Evolutionary conservation across 2,329 filamentous ascomycete species (phyloP).

Genomic region (Curvularia sp.): DNA sequence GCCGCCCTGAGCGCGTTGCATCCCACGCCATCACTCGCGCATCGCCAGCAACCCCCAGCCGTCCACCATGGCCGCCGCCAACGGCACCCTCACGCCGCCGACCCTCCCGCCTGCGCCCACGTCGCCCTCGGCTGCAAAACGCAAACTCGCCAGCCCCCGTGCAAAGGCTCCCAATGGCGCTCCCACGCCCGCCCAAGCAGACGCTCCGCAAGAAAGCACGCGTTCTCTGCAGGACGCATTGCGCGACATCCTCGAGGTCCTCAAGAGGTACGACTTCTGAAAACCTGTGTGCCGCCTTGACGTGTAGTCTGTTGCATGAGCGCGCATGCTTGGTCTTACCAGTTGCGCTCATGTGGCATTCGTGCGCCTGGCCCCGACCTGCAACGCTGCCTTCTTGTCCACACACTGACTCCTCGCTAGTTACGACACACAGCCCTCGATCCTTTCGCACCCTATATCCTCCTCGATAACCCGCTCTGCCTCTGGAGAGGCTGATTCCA

Average conservation of each 20-base stretch:
- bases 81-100: slow-evolving; percentile 47
- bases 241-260: slow-evolving; percentile 51
- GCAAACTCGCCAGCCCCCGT: slow-evolving; percentile 53
- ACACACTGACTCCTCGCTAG: slow-evolving; percentile 33
- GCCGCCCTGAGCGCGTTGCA: slow-evolving; percentile 46
- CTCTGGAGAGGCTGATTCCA: slow-evolving; percentile 52
- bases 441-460: slow-evolving; percentile 51
- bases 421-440: slow-evolving; percentile 56
- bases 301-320: not conserved
- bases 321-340: slow-evolving; percentile 3
- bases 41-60: slow-evolving; percentile 40
- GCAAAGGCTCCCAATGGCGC: slow-evolving; percentile 40
- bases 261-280: slow-evolving; percentile 47
- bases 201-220: slow-evolving; percentile 25
- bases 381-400: not conserved
- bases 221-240: slow-evolving; percentile 45
- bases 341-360: slow-evolving; percentile 3
- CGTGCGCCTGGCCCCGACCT: not conserved
- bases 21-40: slow-evolving; percentile 42
- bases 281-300: not conserved
- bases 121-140: slow-evolving; percentile 50
- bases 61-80: slow-evolving; percentile 45
- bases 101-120: slow-evolving; percentile 36
- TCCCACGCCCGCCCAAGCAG: slow-evolving; percentile 29
- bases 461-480: slow-evolving; percentile 38